Conservation (phyloP, 2,329 filamentous ascomycete genomes). For the Aspergillus sp. region DNA sequence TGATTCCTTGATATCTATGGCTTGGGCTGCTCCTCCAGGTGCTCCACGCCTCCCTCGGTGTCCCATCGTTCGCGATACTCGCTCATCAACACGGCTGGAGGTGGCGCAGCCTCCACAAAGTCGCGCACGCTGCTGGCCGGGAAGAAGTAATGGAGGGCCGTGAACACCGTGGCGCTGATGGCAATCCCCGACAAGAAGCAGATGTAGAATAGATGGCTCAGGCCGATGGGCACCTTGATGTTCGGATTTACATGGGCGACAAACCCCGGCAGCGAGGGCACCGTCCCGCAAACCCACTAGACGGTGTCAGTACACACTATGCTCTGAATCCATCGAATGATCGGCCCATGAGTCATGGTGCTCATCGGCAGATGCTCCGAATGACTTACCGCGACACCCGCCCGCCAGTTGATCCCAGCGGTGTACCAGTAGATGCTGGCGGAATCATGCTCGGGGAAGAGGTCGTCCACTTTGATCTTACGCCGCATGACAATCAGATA, state of each 20-base stretch:
- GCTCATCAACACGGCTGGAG: neutral
- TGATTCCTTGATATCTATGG: no score
- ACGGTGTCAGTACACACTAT: neutral
- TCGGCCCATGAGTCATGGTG: no score
- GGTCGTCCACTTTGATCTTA: conserved; percentile 42
- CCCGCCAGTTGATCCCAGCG: conserved; percentile 24
- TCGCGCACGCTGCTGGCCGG: neutral
- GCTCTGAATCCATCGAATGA: no score
- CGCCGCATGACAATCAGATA: conserved; percentile 43
- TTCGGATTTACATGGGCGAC: conserved; percentile 1
- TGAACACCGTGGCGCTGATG: neutral
- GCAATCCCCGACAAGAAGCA: neutral
- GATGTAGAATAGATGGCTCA: conserved; percentile 1
- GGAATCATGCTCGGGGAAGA: conserved; percentile 38
- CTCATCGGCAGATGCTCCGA: neutral
- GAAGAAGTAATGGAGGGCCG: neutral
- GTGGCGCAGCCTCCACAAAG: conserved; percentile 1
- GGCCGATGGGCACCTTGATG: neutral
- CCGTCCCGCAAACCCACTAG: conserved; percentile 1
- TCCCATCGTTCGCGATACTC: conserved; percentile 4
- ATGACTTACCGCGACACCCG: conserved; percentile 11
- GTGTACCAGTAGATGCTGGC: conserved; percentile 25
- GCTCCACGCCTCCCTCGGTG: neutral
- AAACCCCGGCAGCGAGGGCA: conserved; percentile 3
- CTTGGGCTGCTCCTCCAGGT: neutral